These are phyloP conservation scores for Erigeron philadelphicus DNA, from an alignment of 140 eudicot species.

Conservation along the genomic window DNA sequence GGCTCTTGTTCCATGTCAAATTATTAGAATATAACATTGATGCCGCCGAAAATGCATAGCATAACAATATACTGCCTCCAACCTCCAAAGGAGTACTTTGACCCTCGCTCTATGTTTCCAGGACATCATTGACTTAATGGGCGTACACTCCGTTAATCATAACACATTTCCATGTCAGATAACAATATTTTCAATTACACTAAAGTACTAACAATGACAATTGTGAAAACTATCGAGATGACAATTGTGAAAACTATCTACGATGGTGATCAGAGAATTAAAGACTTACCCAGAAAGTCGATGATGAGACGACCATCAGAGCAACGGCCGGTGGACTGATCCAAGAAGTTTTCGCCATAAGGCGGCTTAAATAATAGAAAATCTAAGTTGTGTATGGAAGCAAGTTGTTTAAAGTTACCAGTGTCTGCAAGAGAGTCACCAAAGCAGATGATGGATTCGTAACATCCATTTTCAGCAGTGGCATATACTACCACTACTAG, in stretches of 20 bases:
- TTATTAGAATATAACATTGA: too few species aligned
- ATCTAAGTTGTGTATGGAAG: not conserved
- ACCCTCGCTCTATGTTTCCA: too few species aligned
- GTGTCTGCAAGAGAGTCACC: conserved; percentile 64
- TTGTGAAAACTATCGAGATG: not conserved
- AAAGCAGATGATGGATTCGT: conserved; percentile 50
- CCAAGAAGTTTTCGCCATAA: conserved; percentile 32
- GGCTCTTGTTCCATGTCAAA: too few species aligned
- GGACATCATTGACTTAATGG: too few species aligned
- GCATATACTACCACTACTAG: not conserved
- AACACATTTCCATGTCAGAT: too few species aligned
- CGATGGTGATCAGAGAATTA: not conserved
- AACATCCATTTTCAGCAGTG: conserved; percentile 27
- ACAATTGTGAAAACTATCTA: not conserved
- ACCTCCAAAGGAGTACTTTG: too few species aligned
- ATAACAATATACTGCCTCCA: too few species aligned
- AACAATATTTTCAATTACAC: too few species aligned
- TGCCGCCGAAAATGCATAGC: too few species aligned
- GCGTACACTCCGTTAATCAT: too few species aligned
- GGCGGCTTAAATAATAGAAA: conserved; percentile 20
- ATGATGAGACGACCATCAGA: conserved; percentile 50
- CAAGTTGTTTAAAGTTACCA: conserved; percentile 35
- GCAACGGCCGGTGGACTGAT: conserved; percentile 44
- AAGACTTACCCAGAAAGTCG: conserved; percentile 37
- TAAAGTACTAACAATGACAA: too few species aligned